Evolutionary conservation across 257 asterid genomes (phyloP).

Genomic region (Nicotiana undulata): DNA sequence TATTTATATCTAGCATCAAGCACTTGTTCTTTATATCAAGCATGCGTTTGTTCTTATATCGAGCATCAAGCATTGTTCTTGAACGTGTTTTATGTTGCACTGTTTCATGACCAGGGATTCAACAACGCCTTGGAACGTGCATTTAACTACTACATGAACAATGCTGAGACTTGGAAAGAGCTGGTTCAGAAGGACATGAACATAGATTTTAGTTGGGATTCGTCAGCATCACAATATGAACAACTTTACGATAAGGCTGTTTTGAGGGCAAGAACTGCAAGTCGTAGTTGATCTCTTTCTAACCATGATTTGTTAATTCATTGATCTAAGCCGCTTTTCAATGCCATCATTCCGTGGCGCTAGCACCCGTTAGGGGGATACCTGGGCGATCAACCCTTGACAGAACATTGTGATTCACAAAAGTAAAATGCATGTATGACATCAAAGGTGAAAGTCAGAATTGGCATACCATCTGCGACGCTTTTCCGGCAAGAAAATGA

Average conservation of each 20-base stretch:
- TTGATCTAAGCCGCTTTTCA: background rate
- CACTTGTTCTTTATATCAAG: background rate
- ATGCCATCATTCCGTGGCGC: background rate
- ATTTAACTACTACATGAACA: constrained; percentile 40
- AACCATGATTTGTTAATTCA: background rate
- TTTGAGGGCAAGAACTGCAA: constrained; percentile 51
- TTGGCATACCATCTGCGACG: background rate
- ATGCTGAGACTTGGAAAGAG: constrained; percentile 56
- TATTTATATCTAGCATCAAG: background rate
- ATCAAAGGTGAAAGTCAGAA: background rate
- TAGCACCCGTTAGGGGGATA: background rate
- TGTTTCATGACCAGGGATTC: constrained; percentile 42
- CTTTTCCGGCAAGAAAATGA: background rate
- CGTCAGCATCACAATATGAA: constrained; percentile 76
- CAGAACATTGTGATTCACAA: background rate
- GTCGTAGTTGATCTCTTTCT: constrained; percentile 17
- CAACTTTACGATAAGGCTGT: constrained; percentile 70
- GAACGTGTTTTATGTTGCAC: background rate
- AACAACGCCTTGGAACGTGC: constrained; percentile 74
- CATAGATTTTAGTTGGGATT: constrained; percentile 89
- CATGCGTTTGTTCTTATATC: background rate
- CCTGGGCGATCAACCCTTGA: background rate
- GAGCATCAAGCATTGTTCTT: background rate
- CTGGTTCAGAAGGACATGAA: constrained; percentile 76
- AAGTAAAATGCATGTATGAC: background rate